These are phyloP conservation scores for Quaeritorhiza haematococci DNA, from an alignment of 371 early-diverging fungal genomes.

Conservation along the genomic window DNA sequence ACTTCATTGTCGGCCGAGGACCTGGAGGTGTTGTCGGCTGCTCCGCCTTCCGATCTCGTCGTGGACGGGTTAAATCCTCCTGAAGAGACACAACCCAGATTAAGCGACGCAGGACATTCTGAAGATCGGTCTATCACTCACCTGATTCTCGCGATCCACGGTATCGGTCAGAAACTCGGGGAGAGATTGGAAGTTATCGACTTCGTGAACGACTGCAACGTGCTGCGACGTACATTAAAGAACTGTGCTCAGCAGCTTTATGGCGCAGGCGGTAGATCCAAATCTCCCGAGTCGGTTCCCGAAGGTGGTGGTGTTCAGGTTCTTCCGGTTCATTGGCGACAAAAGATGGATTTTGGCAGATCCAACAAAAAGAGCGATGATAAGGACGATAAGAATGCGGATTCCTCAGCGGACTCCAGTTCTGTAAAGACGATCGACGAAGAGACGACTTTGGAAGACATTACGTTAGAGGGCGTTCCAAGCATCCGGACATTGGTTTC, in stretches of 20 bases:
- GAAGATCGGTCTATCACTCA: conserved; percentile 65
- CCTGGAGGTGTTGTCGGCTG: neutral
- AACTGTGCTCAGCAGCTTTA: conserved; percentile 19
- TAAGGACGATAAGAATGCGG: neutral
- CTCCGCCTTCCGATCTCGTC: neutral
- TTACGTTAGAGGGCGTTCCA: conserved; percentile 75
- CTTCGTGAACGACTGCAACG: conserved; percentile 71
- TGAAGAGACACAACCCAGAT: too few species aligned
- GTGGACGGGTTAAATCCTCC: neutral
- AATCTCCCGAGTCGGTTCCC: conserved; percentile 31
- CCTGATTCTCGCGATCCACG: conserved; percentile 74
- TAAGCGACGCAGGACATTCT: conserved; percentile 5
- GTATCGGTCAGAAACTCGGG: conserved; percentile 77
- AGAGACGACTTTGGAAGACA: conserved; percentile 63
- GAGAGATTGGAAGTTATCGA: conserved; percentile 66
- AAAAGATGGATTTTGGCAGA: conserved; percentile 69
- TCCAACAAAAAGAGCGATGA: neutral
- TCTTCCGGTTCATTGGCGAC: conserved; percentile 78
- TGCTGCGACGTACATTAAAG: conserved; percentile 64
- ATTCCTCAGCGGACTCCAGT: neutral
- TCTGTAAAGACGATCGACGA: conserved; percentile 6
- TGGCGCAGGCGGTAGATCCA: conserved; percentile 1
- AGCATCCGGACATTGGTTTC: conserved; percentile 73
- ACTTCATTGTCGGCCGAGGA: neutral
- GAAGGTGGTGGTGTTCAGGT: conserved; percentile 61